Conservation (phyloP, 345 rosid genomes). For the Ceriops decandra region DNA sequence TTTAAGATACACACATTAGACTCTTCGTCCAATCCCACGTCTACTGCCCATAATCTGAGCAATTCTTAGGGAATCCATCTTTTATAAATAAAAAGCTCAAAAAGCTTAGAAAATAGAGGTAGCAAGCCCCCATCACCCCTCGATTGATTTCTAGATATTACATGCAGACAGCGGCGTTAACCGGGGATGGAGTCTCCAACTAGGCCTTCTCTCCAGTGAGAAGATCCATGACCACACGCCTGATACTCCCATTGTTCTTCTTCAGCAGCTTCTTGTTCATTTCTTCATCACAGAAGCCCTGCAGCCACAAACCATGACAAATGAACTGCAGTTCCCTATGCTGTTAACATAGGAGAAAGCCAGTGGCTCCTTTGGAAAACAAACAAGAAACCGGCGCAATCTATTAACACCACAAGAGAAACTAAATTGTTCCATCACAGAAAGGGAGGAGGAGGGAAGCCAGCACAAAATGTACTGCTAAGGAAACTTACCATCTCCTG, state of each 20-base stretch:
- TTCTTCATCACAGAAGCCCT: conserved; percentile 80
- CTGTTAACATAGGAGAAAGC: background rate
- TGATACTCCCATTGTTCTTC: conserved; percentile 97
- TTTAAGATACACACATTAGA: too few species aligned
- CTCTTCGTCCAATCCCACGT: background rate
- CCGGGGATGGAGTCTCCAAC: conserved; percentile 1
- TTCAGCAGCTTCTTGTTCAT: conserved; percentile 77
- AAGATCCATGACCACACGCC: conserved; percentile 85
- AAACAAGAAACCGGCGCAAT: too few species aligned
- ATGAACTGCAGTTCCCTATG: background rate
- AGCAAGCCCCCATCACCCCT: background rate
- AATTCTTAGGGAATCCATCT: background rate
- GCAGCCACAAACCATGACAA: conserved; percentile 15
- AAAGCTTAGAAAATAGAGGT: background rate
- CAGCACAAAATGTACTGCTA: background rate
- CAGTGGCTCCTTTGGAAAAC: background rate
- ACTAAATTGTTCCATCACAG: too few species aligned
- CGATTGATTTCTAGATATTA: conserved; percentile 3
- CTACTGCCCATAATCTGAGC: background rate
- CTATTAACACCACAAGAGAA: too few species aligned
- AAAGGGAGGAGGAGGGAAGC: too few species aligned
- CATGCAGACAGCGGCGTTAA: background rate
- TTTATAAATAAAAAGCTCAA: too few species aligned
- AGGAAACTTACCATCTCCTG: conserved; percentile 67
- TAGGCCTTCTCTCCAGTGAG: conserved; percentile 63